phyloP scores from a whole-genome alignment of 257 asterid genomes.

The Jaltomata sinuosa region DNA sequence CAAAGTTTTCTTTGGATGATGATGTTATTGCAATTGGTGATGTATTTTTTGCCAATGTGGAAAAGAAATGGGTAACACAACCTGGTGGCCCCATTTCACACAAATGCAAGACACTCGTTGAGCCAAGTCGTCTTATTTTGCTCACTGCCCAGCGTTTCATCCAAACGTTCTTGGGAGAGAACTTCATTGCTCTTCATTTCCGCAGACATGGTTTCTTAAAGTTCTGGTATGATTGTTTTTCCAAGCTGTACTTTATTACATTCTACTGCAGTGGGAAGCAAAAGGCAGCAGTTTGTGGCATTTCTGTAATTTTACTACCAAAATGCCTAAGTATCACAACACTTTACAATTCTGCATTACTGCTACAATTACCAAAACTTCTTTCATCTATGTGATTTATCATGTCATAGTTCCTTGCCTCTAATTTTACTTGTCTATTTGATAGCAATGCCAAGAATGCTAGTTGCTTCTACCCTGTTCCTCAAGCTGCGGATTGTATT shows the following conservation, averaged over 20 bases:
- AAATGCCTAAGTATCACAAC: not conserved
- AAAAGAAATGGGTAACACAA: slow-evolving; percentile 86
- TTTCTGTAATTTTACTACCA: not conserved
- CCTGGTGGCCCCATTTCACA: slow-evolving; percentile 93
- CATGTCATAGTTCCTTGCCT: not conserved
- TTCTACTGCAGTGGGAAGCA: not conserved
- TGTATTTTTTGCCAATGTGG: slow-evolving; percentile 91
- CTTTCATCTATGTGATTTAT: not conserved
- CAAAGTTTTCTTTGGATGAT: slow-evolving; percentile 52
- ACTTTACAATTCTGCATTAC: not conserved
- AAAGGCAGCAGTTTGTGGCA: not conserved
- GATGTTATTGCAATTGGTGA: slow-evolving; percentile 93
- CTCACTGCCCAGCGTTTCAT: slow-evolving; percentile 93
- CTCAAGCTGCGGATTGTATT: slow-evolving; percentile 97
- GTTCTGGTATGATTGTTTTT: slow-evolving; percentile 55
- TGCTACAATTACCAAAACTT: not conserved
- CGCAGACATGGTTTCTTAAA: slow-evolving; percentile 97
- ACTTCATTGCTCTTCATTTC: slow-evolving; percentile 85
- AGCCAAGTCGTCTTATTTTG: slow-evolving; percentile 83
- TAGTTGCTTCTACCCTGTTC: slow-evolving; percentile 92
- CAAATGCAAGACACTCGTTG: slow-evolving; percentile 72
- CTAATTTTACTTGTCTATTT: slow-evolving; percentile 11
- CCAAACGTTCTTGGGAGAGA: slow-evolving; percentile 88
- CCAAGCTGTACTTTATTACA: not conserved
- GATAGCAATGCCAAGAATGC: slow-evolving; percentile 77